Base-by-base conservation (phyloP, 805 yeast genomes). In the Isabelozyma pseudorhagii region DNA sequence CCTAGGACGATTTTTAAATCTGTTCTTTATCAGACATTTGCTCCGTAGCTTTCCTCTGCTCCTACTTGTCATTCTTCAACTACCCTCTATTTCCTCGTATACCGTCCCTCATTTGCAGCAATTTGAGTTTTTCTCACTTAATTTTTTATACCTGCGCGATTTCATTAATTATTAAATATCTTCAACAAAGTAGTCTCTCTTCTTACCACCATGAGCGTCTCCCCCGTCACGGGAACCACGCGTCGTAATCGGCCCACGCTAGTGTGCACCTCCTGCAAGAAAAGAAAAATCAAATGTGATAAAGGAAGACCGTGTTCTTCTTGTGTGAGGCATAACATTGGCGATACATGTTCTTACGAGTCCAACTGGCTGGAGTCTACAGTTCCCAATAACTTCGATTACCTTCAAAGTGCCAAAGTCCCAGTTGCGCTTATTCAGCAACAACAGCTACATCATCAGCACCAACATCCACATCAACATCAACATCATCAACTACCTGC, bases 231-330 rank as follows among this genome's bases (percentile, higher is more conserved):
- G 25, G 17, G 34, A 21, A 40, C 47, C 13, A 11, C 51, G 44
- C 54, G 51, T 53, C 49, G 72, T 21, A 74, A 71, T 43, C 60
- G 79, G 14, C 61, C 70, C 49, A 61, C 66, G 1, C 61, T 76
- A 3, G 78, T 67, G 5, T 71, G 76, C 51, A 55, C 57, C 17
- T 62, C 62, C n/a, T 72, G 77, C 54, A 68, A 67, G 44, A 60
- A 68, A 18, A 57, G 74, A 25, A 72, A 71, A 56, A 68, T 69
- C 50, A 67, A 64, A 50, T 77, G 81, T 61, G 80, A 77, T 50
- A 67, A 67, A 52, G 58, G 60, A 7, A 60, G 63, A 14, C 81
- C 81, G 0, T 66, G 77, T 42, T 60, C 63, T 1, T 52, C 62
- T 1, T 72, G 77, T 55, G 42, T 59, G 17, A 64, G 61, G 49